Percentiles rank a stretch among this genome's conserved stretches.
Conservation (phyloP, 129 eudicot genomes). For the Kitagawia praeruptora region DNA sequence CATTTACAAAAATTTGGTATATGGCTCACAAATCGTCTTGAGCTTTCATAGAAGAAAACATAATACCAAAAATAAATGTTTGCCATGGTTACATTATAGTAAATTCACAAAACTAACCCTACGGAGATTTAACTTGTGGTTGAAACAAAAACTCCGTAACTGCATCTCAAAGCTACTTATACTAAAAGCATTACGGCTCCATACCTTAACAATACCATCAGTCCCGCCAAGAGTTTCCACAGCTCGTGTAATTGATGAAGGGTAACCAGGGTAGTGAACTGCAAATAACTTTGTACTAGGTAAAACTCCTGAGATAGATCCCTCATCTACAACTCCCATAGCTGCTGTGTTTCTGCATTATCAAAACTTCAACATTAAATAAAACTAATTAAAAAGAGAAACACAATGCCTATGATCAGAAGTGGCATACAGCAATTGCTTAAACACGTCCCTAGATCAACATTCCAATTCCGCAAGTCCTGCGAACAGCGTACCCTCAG, state of each 20-base stretch:
- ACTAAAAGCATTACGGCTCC: neutral
- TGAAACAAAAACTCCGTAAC: neutral
- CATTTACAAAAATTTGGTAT: neutral
- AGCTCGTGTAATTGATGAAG: slow-evolving; percentile 74
- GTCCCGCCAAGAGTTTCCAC: slow-evolving; percentile 77
- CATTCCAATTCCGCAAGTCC: neutral
- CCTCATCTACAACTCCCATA: slow-evolving; percentile 71
- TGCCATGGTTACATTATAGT: neutral
- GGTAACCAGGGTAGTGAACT: slow-evolving; percentile 85
- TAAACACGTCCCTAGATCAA: neutral
- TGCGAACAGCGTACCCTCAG: neutral
- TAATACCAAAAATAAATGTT: neutral
- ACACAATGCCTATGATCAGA: neutral
- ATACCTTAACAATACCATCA: slow-evolving; percentile 67
- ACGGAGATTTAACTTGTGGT: too few species aligned
- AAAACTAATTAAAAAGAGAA: neutral
- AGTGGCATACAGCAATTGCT: neutral
- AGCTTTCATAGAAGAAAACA: neutral
- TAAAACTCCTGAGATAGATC: slow-evolving; percentile 54
- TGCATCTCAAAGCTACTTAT: neutral
- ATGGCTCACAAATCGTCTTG: neutral
- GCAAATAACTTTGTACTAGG: slow-evolving; percentile 55
- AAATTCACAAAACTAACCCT: neutral
- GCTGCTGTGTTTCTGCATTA: neutral
- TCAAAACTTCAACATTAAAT: neutral